Evolutionary conservation across 169 alveolate species (phyloP).

Genomic region (Plasmodium vinckei): DNA sequence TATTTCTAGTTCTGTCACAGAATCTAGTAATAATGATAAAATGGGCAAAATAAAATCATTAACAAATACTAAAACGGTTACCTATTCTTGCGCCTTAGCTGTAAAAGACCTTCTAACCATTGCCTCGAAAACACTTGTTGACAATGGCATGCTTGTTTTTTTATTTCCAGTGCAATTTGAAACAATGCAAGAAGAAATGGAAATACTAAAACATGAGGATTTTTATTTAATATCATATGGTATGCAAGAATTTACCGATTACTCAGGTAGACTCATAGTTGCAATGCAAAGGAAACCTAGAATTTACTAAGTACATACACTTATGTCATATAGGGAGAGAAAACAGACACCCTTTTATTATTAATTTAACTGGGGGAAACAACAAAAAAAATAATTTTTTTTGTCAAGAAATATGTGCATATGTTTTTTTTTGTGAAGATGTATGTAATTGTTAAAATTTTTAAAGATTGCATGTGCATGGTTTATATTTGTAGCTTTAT

Average conservation of each 20-base stretch:
- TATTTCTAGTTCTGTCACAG: too few relatives aligned
- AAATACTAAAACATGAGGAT: conserved; percentile 62
- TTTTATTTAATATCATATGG: conserved; percentile 70
- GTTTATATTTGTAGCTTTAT: too few relatives aligned
- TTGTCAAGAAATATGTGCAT: too few relatives aligned
- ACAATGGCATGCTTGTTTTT: conserved; percentile 87
- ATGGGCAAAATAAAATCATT: conserved; percentile 8
- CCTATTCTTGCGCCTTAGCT: conserved; percentile 43
- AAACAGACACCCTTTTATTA: too few relatives aligned
- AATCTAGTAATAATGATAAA: not conserved
- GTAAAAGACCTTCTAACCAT: conserved; percentile 77
- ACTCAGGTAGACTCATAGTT: conserved; percentile 62
- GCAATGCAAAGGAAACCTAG: conserved; percentile 74
- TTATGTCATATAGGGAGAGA: too few relatives aligned
- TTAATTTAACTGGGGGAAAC: too few relatives aligned
- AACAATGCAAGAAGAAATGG: conserved; percentile 54
- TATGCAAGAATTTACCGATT: conserved; percentile 45
- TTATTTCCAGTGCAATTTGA: conserved; percentile 84
- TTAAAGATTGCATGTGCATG: too few relatives aligned
- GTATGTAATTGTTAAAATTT: too few relatives aligned
- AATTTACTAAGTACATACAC: not conserved
- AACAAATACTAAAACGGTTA: conserved; percentile 36
- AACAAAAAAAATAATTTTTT: too few relatives aligned
- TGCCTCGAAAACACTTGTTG: conserved; percentile 82
- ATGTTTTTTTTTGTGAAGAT: too few relatives aligned